Percentiles rank a stretch among this genome's conserved stretches.
phyloP scores from a whole-genome alignment of 2,329 filamentous ascomycete species.

The Zelopaecilomyces penicillatus region DNA sequence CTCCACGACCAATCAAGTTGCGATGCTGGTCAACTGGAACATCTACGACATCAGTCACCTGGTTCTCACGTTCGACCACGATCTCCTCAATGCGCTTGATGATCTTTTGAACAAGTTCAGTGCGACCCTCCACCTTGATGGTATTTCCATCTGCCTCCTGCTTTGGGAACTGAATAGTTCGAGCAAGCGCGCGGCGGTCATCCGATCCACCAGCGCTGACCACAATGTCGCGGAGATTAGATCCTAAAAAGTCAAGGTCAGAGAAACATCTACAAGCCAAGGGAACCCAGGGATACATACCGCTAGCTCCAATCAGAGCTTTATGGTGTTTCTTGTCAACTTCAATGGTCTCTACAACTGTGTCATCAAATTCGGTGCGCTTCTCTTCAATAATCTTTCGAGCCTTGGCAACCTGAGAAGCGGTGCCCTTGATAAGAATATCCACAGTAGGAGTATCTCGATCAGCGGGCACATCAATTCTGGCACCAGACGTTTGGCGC shows the following conservation, averaged over 20 bases:
- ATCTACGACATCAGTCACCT: slow-evolving; percentile 69
- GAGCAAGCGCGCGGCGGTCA: slow-evolving; percentile 72
- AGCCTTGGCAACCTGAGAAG: slow-evolving; percentile 80
- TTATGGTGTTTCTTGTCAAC: slow-evolving; percentile 94
- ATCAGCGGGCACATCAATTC: slow-evolving; percentile 82
- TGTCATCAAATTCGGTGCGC: slow-evolving; percentile 80
- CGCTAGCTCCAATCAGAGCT: slow-evolving; percentile 78
- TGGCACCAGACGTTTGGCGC: slow-evolving; percentile 73
- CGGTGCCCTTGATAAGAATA: slow-evolving; percentile 86
- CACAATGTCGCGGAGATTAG: slow-evolving; percentile 80
- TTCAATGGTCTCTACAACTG: slow-evolving; percentile 73
- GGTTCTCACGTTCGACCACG: slow-evolving; percentile 74
- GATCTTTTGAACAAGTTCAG: slow-evolving; percentile 81
- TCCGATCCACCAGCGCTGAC: slow-evolving; percentile 81
- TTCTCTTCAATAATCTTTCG: slow-evolving; percentile 87
- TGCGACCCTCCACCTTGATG: slow-evolving; percentile 83
- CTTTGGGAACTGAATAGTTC: slow-evolving; percentile 91
- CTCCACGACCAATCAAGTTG: slow-evolving; percentile 82
- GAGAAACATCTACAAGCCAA: not conserved
- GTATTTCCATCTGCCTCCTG: slow-evolving; percentile 72
- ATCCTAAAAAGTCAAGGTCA: slow-evolving; percentile 42
- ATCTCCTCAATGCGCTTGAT: slow-evolving; percentile 72
- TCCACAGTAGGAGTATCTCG: slow-evolving; percentile 70
- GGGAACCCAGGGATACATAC: slow-evolving; percentile 40
- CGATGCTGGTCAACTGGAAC: slow-evolving; percentile 87